Base-by-base conservation (phyloP, 306 rosid species). In the Senna siamea region DNA sequence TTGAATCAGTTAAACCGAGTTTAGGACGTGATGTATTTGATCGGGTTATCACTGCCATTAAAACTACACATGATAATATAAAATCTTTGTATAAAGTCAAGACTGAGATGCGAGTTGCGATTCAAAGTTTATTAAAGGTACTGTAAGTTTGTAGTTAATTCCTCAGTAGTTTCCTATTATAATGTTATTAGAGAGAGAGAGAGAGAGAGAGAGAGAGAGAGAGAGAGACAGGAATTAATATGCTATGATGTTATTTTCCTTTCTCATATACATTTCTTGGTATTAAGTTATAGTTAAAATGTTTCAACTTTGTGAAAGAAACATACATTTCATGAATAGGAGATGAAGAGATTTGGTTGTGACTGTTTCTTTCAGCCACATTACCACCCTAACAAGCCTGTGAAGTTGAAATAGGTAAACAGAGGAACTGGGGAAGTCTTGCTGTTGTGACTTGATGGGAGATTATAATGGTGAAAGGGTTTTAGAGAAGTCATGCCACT, bases 91-190 rank as follows among this genome's bases (percentile, higher is more conserved):
- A 89, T 73, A 92, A 86, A 83, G 93, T 88, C 75, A 85, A 93
- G 84, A 83, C 83, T 65, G 93, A 89, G 84, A 88, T 88, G 90
- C 87, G 90, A 73, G 87, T 71, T 76, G 87, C 96, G 34, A 74
- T 92, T 72, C 96, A 89, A 78, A 84, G 78, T 75, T 81, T 92
- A 35, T 75, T 92, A 48, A 92, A 92, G 97, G 96, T 92, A 85
- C 79, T 46, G 23, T 55, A 34, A 41, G 28, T 57, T 74, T 76
- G 30, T 69, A 28, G 44, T 13, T 56, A 22, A 50, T 76, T 58
- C 13, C 7, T 59, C 20, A 4, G 9, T 20, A 37, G 18, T 61
- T 66, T 70, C 28, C 20, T 28, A 40, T 26, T 30, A n/a, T 18
- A 20, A 46, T 41, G 53, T n/a, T n/a, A n/a, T n/a, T n/a, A 18